Base-by-base conservation (phyloP, 306 rosid genomes). In the Hippophae rhamnoides region DNA sequence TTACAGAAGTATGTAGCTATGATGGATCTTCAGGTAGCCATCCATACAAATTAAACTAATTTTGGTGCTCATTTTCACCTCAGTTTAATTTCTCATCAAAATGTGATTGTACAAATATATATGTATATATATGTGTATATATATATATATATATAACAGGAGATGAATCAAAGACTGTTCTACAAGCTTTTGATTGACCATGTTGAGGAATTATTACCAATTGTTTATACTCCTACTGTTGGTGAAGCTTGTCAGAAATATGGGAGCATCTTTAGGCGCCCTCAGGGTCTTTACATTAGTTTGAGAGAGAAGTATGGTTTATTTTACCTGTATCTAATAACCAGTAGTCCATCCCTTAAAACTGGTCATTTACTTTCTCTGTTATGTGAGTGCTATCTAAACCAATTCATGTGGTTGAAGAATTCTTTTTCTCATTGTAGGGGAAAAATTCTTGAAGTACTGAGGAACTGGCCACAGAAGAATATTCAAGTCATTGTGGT, bases 211-310 rank as follows among this genome's bases (percentile, higher is more conserved):
- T 75, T 87, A 68, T 95, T 92, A 18, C 98, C 98, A 13, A 75
- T 92, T 73, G 96, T 92, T 40, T 92, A 92, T 71, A 92, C 98
- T 43, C 98, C 98, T 59, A 88, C 96, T 1, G 98, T 92, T 12
- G 98, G 98, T 61, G 98, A 92, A 76, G 98, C 98, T 67, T 92
- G 98, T 77, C 98, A 92, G 81, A 83, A 92, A 74, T 92, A 92
- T 68, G 98, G 98, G 41, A 79, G 86, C 78, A 92, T 92, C 69
- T 87, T 76, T 71, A 69, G 71, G 75, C 76, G 60, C 6, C 98
- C 98, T 50, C 96, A 88, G 74, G 98, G 98, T 61, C 86, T 92
- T 62, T 92, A 76, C 68, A 88, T 92, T 63, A 92, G 98, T 77
- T 78, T 92, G 88, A 88, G 74, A 70, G 98, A 92, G 59, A 92